Conservation (phyloP, 257 asterid genomes). For the Echites panduratus region DNA sequence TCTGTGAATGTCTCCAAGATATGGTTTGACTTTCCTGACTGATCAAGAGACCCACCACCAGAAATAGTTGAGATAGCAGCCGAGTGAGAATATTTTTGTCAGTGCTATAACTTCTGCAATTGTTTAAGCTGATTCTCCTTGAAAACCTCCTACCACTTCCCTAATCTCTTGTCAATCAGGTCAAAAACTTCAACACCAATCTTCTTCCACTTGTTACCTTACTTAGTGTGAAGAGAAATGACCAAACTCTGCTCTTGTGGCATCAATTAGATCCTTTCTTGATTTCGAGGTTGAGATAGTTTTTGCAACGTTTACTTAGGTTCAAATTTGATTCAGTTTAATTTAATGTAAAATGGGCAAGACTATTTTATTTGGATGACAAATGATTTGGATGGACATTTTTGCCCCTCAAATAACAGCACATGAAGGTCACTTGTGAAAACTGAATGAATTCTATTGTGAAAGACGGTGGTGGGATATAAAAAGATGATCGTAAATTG, state of each 20-base stretch:
- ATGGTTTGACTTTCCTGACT: slow-evolving; percentile 63
- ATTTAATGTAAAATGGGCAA: no score
- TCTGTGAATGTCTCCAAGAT: slow-evolving; percentile 72
- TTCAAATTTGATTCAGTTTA: no score
- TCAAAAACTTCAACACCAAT: slow-evolving; percentile 76
- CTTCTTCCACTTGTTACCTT: slow-evolving; percentile 82
- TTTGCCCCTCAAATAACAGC: no score
- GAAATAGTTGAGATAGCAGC: slow-evolving; percentile 21
- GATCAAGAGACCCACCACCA: slow-evolving; percentile 41
- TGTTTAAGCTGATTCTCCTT: slow-evolving; percentile 77
- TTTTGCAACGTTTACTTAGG: slow-evolving; percentile 79
- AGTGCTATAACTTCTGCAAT: slow-evolving; percentile 31
- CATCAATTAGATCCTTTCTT: slow-evolving; percentile 64
- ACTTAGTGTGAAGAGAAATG: slow-evolving; percentile 61
- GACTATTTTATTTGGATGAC: no score
- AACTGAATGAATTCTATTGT: no score
- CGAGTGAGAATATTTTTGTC: slow-evolving; percentile 23
- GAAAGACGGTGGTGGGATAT: no score
- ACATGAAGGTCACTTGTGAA: no score
- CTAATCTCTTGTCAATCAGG: slow-evolving; percentile 75
- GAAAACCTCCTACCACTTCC: slow-evolving; percentile 95
- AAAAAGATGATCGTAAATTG: no score
- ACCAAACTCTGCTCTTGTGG: slow-evolving; percentile 65
- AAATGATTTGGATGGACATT: no score
- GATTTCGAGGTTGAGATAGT: slow-evolving; percentile 69